Evolutionary conservation across 2,329 filamentous ascomycete species (phyloP), one percentile per base, ranked within the genome.

Genomic region (Trichoderma cornu-damae): DNA sequence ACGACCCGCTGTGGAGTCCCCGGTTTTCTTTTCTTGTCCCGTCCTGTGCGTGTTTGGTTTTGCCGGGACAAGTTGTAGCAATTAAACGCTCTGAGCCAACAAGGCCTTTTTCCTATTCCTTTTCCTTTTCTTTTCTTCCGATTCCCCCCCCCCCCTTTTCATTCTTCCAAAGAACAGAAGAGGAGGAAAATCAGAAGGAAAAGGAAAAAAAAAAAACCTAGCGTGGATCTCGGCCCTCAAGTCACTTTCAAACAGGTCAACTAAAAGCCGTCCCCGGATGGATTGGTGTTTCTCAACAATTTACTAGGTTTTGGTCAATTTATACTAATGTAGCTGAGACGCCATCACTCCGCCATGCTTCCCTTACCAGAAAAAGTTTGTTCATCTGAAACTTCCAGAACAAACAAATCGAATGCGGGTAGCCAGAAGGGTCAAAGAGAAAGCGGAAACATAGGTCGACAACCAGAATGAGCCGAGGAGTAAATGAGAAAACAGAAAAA

Each of bases 281-380:
- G n/a, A n/a, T n/a, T n/a, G n/a, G n/a, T n/a, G n/a, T 30, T 46
- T 54, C 52, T 47, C 52, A 47, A 7, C 9, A 20, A 46, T 30
- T 55, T 55, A 47, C 52, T 38, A 22, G n/a, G 16, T 38, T 55
- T 55, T 55, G 52, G 52, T 26, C 38, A n/a, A 55, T 55, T 34
- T 20, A 37, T 38, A n/a, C 22, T 37, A 24, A 22, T 22, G n/a
- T 38, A 55, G 52, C 51, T 55, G 34, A 28, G 32, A 24, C 52
- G 52, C 52, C 52, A 47, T 54, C 24, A 24, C 14, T 32, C 40
- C 32, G 18, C 47, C 52, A n/a, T 22, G 20, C 47, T 35, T 46
- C 40, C 52, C 42, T 35, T 54, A 26, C 40, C 18, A 43, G 8
- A 11, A 22, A 43, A 16, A 42, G n/a, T 8, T 43, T 16, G 34